Percentiles rank a stretch among this genome's conserved stretches.
These are phyloP conservation scores for Flaveria robusta DNA, from an alignment of 129 eudicot species.

Conservation along the genomic window DNA sequence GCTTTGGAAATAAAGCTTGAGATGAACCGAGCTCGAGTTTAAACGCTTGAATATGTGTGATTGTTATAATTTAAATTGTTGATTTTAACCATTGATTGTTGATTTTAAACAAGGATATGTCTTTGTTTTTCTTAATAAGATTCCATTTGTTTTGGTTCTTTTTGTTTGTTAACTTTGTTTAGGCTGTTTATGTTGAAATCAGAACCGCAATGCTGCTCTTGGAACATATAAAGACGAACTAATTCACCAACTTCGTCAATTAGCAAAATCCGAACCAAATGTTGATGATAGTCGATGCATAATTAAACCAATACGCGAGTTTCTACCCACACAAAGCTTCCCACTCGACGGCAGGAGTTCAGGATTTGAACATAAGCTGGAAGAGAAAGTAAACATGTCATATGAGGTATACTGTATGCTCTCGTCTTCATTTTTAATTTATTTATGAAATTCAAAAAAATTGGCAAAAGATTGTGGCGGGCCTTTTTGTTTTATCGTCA, in stretches of 20 bases:
- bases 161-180: conserved; percentile 25
- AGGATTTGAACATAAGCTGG: conserved; percentile 35
- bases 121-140: background rate
- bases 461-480: background rate
- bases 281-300: conserved; percentile 33
- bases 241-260: conserved; percentile 64
- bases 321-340: conserved; percentile 15
- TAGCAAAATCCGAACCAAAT: conserved; percentile 66
- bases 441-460: background rate
- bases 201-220: conserved; percentile 76
- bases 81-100: too few species aligned
- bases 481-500: too few species aligned
- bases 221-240: conserved; percentile 78
- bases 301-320: conserved; percentile 33
- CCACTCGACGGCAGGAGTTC: conserved; percentile 5
- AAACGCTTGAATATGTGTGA: too few species aligned
- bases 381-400: conserved; percentile 35
- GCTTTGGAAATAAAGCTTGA: too few species aligned
- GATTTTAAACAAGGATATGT: too few species aligned
- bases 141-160: background rate
- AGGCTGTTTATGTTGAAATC: conserved; percentile 34
- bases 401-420: conserved; percentile 43
- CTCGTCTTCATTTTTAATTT: background rate
- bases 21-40: too few species aligned
- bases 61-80: too few species aligned